Evolutionary conservation across 2,329 filamentous ascomycete species (phyloP).

Genomic region (Pseudomassariella vexata): DNA sequence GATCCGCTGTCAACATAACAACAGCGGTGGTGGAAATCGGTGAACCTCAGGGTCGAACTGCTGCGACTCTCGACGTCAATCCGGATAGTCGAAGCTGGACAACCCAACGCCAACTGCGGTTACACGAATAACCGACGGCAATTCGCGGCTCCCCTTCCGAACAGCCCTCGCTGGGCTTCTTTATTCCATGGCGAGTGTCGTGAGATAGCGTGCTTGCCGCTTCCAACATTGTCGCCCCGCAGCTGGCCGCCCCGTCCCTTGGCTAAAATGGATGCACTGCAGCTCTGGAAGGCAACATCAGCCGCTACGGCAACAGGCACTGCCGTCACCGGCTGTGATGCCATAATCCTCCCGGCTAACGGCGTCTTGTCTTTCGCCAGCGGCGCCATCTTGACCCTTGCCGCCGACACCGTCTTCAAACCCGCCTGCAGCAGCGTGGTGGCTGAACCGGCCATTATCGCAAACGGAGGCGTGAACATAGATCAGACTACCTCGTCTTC

Average conservation of each 20-base stretch:
- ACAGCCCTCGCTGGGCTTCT: slow-evolving; percentile 12
- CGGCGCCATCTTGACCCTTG: slow-evolving; percentile 52
- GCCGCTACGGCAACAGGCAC: slow-evolving; percentile 14
- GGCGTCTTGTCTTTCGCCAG: slow-evolving; percentile 44
- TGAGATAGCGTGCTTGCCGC: slow-evolving; percentile 20
- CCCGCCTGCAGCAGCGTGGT: slow-evolving; percentile 44
- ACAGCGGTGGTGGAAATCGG: neutral
- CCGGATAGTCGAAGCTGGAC: neutral
- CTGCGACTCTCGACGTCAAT: neutral
- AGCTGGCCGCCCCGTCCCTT: slow-evolving; percentile 18
- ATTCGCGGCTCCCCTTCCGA: neutral
- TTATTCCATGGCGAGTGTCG: slow-evolving; percentile 27
- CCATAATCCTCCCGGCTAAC: slow-evolving; percentile 35
- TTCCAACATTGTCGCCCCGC: slow-evolving; percentile 18
- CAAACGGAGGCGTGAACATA: slow-evolving; percentile 33
- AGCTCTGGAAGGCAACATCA: slow-evolving; percentile 21
- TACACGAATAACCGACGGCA: neutral
- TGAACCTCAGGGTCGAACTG: neutral
- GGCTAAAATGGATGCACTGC: slow-evolving; percentile 16
- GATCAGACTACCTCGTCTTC: slow-evolving; percentile 29
- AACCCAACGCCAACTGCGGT: neutral
- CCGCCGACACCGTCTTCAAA: slow-evolving; percentile 52
- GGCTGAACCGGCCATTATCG: slow-evolving; percentile 33
- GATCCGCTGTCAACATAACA: neutral
- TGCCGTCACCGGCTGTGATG: slow-evolving; percentile 27